These are phyloP conservation scores for Penicillium hesseltinei DNA, from an alignment of 2,329 filamentous ascomycete species.

Conservation along the genomic window DNA sequence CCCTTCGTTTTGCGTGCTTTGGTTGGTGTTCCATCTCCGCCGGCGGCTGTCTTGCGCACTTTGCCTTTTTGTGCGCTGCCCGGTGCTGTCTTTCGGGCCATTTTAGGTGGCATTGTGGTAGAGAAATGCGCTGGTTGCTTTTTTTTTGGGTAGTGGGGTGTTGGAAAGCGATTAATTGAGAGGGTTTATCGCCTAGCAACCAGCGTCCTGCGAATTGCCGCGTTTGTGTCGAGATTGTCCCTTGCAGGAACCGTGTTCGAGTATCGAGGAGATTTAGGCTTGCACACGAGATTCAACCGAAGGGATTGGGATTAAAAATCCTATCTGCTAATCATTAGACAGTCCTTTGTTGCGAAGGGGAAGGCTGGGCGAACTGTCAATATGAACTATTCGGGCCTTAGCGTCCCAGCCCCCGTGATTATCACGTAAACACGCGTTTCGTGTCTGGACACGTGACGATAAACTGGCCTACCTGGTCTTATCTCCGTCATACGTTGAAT, in stretches of 20 bases:
- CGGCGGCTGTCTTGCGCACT: conserved; percentile 4
- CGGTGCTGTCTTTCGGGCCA: conserved; percentile 18
- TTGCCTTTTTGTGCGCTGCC: conserved; percentile 7
- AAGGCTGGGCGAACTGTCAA: conserved; percentile 3
- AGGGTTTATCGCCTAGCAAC: conserved; percentile 4
- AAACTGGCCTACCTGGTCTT: conserved; percentile 8
- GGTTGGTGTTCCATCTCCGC: conserved; percentile 17
- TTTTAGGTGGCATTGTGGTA: conserved; percentile 32
- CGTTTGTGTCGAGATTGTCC: background rate
- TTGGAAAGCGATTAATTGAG: conserved; percentile 9
- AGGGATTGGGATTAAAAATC: conserved; percentile 1
- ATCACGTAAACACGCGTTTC: conserved; percentile 8
- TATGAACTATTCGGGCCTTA: conserved; percentile 11
- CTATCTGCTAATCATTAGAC: background rate
- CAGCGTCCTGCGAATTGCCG: background rate
- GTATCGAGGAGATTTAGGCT: background rate
- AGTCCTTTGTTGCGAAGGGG: background rate
- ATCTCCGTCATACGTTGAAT: conserved; percentile 8
- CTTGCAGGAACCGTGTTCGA: conserved; percentile 2
- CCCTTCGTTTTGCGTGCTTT: conserved; percentile 23
- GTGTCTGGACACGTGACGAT: conserved; percentile 10
- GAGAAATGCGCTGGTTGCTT: background rate
- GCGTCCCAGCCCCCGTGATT: conserved; percentile 13
- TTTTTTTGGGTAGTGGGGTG: conserved; percentile 3
- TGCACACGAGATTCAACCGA: background rate